Conservation (phyloP, 768 basidiomycete species). For the Suillus cothurnatus region DNA sequence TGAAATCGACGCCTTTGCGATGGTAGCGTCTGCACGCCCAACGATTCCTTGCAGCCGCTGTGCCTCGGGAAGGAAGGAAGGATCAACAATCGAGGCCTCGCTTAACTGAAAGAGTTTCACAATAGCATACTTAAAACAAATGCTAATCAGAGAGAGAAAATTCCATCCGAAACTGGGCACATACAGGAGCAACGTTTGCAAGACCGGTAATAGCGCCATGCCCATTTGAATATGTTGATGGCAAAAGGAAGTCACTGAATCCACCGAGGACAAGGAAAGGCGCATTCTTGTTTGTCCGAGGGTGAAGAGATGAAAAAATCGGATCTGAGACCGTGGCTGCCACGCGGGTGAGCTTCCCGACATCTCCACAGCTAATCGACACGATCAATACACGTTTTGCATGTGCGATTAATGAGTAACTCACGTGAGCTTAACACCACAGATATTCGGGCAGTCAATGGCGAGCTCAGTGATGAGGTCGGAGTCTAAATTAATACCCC, state of each 20-base stretch:
- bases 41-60: slow-evolving; percentile 79
- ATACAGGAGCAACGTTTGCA: slow-evolving; percentile 78
- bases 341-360: slow-evolving; percentile 89
- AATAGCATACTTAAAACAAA: slow-evolving; percentile 50
- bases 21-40: slow-evolving; percentile 78
- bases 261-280: slow-evolving; percentile 89
- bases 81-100: slow-evolving; percentile 54
- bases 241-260: slow-evolving; percentile 80
- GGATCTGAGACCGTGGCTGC: slow-evolving; percentile 63
- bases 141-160: slow-evolving; percentile 9
- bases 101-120: slow-evolving; percentile 64
- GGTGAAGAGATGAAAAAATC: slow-evolving; percentile 57
- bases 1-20: slow-evolving; percentile 72
- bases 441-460: slow-evolving; percentile 70
- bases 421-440: slow-evolving; percentile 88
- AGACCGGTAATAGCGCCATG: slow-evolving; percentile 93
- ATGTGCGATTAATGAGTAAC: slow-evolving; percentile 29
- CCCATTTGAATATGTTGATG: slow-evolving; percentile 69
- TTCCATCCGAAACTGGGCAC: slow-evolving; percentile 19
- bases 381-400: slow-evolving; percentile 12
- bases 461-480: slow-evolving; percentile 85
- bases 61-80: slow-evolving; percentile 63
- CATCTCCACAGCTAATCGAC: slow-evolving; percentile 74
- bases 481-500: slow-evolving; percentile 90
- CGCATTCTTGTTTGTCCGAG: slow-evolving; percentile 64